Base-by-base conservation (phyloP, 495 filamentous ascomycete genomes). In the Penicillium fimorum region DNA sequence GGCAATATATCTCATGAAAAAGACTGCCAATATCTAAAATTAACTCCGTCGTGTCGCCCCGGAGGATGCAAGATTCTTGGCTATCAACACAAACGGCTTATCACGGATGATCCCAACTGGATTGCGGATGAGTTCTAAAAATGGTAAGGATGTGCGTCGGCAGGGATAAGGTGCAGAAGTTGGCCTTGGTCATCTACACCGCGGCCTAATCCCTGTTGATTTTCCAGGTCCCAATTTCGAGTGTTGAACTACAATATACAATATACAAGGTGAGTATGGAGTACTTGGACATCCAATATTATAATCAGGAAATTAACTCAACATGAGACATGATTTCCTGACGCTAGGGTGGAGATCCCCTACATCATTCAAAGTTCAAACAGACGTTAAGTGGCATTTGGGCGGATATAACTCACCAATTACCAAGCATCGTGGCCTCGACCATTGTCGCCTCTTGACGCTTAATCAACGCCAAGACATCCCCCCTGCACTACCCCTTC, bases 381-480 rank as follows among this genome's bases (percentile, higher is more conserved):
- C 44, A 17, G 22, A 20, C 20, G 7, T 40, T 15, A 22, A 24
- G 35, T 27, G 38, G 17, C 45, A 25, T 20, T 24, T 44, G 33
- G 50, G 32, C 6, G 11, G 45, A 17, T 37, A 22, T 43, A 30
- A 59, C 38, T 29, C 44, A 17, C 50, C 57, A 27, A 64, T 67
- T 67, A 67, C 58, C 61, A 64, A 64, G 55, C 61, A 61, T 22
- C 41, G 27, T 22, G 58, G 63, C 35, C 64, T 67, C 64, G 61
- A 57, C 58, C 58, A 10, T 15, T 11, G 7, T 47, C 8, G 24
- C 43, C 50, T 51, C 24, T 47, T 47, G 25, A 47, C 62, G 55
- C 27, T 32, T 35, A 55, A 58, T 53, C 55, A 30, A 52, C 25
- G 49, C 49, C 37, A 52, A 52, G 47, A 55, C 27, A 20, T 17